Conservation (phyloP, 768 basidiomycete genomes). For the Lyophyllum atratum region DNA sequence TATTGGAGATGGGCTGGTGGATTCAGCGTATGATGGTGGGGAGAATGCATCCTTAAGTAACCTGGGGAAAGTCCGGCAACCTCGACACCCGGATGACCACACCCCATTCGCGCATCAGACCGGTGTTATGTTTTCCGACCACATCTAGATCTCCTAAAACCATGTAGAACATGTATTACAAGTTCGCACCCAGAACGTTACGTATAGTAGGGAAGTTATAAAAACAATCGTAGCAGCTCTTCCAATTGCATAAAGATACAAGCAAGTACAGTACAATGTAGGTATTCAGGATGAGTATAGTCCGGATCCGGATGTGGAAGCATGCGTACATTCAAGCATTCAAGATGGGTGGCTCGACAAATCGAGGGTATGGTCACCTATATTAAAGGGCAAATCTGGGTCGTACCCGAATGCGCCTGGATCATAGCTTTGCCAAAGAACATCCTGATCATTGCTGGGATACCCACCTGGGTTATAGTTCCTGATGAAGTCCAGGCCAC, state of each 20-base stretch:
- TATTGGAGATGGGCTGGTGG: constrained; percentile 25
- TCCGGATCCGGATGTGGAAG: constrained; percentile 3
- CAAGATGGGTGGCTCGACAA: constrained; percentile 31
- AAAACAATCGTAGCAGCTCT: background rate
- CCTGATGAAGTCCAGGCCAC: constrained; percentile 81
- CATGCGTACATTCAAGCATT: constrained; percentile 2
- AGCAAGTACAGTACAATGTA: constrained; percentile 7
- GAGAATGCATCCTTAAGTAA: background rate
- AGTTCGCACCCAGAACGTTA: background rate
- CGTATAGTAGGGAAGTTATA: constrained; percentile 2
- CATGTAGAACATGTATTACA: background rate
- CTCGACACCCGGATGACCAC: constrained; percentile 11
- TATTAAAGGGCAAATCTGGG: constrained; percentile 74
- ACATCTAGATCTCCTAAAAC: background rate
- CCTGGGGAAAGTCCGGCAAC: constrained; percentile 11
- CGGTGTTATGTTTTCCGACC: background rate
- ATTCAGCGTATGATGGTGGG: constrained; percentile 1
- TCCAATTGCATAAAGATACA: constrained; percentile 14
- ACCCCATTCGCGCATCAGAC: background rate
- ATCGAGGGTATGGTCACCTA: constrained; percentile 44
- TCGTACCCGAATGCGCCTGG: constrained; percentile 73
- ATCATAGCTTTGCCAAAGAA: constrained; percentile 68
- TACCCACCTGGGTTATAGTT: constrained; percentile 67
- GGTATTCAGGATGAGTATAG: background rate
- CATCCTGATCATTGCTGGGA: constrained; percentile 47